Percentiles rank a stretch among this genome's conserved stretches.
These are phyloP conservation scores for Lunasporangiospora selenospora DNA, from an alignment of 192 early-diverging fungal species.

Conservation along the genomic window DNA sequence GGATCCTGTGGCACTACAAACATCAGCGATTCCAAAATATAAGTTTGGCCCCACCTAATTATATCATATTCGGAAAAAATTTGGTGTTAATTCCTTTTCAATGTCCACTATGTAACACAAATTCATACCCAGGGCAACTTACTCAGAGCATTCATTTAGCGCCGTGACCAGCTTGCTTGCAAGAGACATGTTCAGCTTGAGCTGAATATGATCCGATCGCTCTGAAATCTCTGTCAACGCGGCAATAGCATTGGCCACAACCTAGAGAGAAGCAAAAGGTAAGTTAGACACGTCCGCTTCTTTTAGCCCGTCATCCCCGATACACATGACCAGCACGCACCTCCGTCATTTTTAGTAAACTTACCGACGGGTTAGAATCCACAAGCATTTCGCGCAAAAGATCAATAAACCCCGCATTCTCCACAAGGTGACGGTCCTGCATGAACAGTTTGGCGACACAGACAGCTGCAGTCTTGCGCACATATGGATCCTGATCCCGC, in stretches of 20 bases:
- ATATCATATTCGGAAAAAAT: no score
- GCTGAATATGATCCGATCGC: slow-evolving; percentile 83
- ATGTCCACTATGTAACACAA: background rate
- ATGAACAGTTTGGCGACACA: slow-evolving; percentile 94
- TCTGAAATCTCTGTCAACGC: slow-evolving; percentile 95
- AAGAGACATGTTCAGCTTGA: slow-evolving; percentile 83
- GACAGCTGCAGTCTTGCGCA: slow-evolving; percentile 94
- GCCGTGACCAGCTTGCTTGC: slow-evolving; percentile 93
- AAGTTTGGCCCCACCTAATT: slow-evolving; percentile 94
- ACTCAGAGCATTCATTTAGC: slow-evolving; percentile 96
- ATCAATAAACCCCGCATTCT: slow-evolving; percentile 90
- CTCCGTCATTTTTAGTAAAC: background rate
- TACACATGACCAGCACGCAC: no score
- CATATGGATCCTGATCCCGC: slow-evolving; percentile 93
- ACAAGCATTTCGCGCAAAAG: slow-evolving; percentile 84
- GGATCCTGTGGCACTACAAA: slow-evolving; percentile 87
- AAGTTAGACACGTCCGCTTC: no score
- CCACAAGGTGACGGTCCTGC: slow-evolving; percentile 84
- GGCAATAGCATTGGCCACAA: slow-evolving; percentile 95
- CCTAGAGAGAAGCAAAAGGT: slow-evolving; percentile 52
- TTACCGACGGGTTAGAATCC: slow-evolving; percentile 90
- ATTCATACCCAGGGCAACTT: slow-evolving; percentile 15
- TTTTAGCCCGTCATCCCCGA: no score
- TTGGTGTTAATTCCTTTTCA: no score
- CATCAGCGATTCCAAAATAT: slow-evolving; percentile 93